Evolutionary conservation across 1,139 yeast species (phyloP).

Genomic region (Hansenula lynferdii): DNA sequence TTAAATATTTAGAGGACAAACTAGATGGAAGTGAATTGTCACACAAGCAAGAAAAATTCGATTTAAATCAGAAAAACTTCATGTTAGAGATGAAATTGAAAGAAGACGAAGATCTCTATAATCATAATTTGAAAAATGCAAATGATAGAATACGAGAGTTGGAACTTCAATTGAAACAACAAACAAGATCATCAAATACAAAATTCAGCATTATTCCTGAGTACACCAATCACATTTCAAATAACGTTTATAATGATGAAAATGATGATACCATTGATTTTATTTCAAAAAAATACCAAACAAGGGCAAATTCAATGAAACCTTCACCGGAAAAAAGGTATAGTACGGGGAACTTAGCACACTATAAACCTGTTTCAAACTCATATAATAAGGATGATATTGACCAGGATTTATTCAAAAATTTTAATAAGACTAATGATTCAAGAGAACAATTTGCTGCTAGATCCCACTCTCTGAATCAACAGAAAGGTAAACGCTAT

Average conservation of each 20-base stretch:
- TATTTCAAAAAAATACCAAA: not conserved
- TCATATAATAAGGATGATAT: no score
- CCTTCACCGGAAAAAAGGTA: conserved; percentile 1
- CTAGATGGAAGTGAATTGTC: conserved; percentile 16
- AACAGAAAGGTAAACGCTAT: not conserved
- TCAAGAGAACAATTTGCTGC: not conserved
- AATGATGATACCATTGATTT: not conserved
- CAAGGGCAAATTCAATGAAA: not conserved
- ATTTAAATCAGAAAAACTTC: conserved; percentile 19
- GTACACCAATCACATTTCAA: no score
- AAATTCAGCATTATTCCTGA: conserved; percentile 4
- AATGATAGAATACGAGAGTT: conserved; percentile 20
- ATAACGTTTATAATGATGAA: no score
- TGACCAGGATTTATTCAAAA: not conserved
- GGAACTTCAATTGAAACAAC: conserved; percentile 11
- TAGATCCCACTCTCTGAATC: not conserved
- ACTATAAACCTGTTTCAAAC: no score
- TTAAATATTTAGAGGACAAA: conserved; percentile 22
- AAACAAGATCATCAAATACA: not conserved
- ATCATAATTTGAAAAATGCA: conserved; percentile 13
- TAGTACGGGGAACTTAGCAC: not conserved
- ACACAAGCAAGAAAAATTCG: conserved; percentile 21
- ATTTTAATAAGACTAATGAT: not conserved
- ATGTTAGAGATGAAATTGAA: conserved; percentile 21
- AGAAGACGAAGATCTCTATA: conserved; percentile 17